phyloP scores from a whole-genome alignment of 345 rosid genomes.

The Physaria fendleri region DNA sequence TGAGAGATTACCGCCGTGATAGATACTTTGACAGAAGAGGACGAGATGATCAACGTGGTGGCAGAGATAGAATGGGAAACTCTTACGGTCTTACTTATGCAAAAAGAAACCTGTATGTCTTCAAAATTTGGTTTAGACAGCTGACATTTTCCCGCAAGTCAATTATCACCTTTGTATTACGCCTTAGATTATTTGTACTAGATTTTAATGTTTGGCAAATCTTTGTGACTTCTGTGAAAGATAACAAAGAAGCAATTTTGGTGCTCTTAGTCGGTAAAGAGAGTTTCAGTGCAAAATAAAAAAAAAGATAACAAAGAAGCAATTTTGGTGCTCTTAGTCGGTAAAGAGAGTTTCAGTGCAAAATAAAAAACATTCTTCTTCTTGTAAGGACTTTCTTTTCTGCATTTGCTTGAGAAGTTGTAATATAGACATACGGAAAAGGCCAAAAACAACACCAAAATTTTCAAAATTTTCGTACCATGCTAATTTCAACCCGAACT shows the following conservation, averaged over 20 bases:
- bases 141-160: not conserved
- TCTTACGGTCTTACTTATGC: slow-evolving; percentile 35
- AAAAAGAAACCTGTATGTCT: slow-evolving; percentile 10
- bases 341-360: not conserved
- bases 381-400: not conserved
- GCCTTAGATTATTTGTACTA: slow-evolving; percentile 19
- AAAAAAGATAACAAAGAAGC: not conserved
- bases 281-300: not conserved
- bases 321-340: not conserved
- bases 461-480: too few relatives aligned
- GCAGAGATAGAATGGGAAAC: slow-evolving; percentile 46
- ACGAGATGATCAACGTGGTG: slow-evolving; percentile 42
- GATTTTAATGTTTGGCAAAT: slow-evolving; percentile 5
- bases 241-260: not conserved
- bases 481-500: too few relatives aligned
- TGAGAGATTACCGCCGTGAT: slow-evolving; percentile 54
- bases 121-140: slow-evolving; percentile 13
- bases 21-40: slow-evolving; percentile 49
- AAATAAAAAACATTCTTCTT: not conserved
- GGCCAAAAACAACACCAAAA: too few relatives aligned
- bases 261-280: not conserved
- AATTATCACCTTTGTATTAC: slow-evolving; percentile 6
- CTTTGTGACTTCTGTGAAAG: not conserved
- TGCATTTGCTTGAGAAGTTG: not conserved
- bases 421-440: too few relatives aligned